Conservation (phyloP, 176 grass and related monocot genomes). For the Paspalum notatum region DNA sequence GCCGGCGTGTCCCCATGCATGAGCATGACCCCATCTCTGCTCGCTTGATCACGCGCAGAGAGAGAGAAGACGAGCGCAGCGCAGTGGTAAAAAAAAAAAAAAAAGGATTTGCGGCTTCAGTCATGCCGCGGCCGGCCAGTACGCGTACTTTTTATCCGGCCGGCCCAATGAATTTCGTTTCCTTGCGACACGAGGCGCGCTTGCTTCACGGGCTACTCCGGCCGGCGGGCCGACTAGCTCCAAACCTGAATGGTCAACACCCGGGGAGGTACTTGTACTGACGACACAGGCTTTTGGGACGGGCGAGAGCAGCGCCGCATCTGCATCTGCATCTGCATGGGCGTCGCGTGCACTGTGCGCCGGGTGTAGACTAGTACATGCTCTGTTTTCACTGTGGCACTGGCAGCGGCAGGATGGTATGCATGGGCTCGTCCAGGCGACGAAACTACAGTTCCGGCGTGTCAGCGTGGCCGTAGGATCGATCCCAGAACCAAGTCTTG, state of each 20-base stretch:
- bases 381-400: background rate
- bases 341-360: background rate
- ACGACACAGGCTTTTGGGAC: background rate
- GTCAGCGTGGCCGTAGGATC: background rate
- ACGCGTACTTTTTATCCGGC: background rate
- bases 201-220: background rate
- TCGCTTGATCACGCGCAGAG: background rate
- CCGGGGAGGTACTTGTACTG: too few species aligned
- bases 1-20: background rate
- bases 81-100: background rate
- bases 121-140: background rate
- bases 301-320: background rate
- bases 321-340: background rate
- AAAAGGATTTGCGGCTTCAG: background rate
- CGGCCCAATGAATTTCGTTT: conserved; percentile 22
- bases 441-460: conserved; percentile 2
- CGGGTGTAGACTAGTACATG: background rate
- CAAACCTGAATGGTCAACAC: conserved; percentile 11
- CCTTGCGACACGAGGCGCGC: conserved; percentile 20
- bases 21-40: background rate
- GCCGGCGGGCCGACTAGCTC: background rate
- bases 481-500: background rate
- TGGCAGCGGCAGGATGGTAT: too few species aligned
- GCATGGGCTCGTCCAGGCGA: background rate
- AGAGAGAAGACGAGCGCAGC: background rate